A percentile compares a stretch with the other conserved stretches of the same genome.
These are phyloP conservation scores for Botryotinia calthae DNA, from an alignment of 2,329 filamentous ascomycete genomes.

Conservation along the genomic window DNA sequence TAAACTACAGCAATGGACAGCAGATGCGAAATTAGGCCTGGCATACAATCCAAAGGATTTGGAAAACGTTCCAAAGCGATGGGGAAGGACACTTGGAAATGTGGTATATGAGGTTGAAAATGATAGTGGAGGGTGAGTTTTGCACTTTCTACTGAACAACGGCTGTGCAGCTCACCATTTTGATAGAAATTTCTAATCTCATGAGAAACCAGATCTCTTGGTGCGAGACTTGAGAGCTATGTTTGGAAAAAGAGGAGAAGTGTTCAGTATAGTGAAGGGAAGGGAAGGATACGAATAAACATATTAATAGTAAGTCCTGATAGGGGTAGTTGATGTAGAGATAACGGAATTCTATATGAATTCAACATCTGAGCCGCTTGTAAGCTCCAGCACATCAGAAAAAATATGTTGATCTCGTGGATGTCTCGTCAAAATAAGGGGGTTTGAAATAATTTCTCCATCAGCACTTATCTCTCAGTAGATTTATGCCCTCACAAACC, in stretches of 20 bases:
- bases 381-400: neutral
- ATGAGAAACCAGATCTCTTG: neutral
- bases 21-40: neutral
- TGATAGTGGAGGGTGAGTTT: neutral
- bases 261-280: neutral
- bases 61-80: neutral
- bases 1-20: neutral
- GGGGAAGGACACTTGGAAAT: neutral
- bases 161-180: too few species aligned
- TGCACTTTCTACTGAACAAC: too few species aligned
- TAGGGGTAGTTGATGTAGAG: neutral
- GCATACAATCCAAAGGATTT: neutral
- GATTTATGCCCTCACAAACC: neutral
- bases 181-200: neutral
- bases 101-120: neutral
- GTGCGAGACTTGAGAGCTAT: neutral
- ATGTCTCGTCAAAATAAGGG: neutral
- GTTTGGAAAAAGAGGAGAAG: neutral
- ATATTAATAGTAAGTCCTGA: accelerated
- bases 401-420: neutral
- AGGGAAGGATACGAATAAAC: neutral
- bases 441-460: neutral
- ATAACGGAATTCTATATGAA: neutral
- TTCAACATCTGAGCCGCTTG: accelerated
- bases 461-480: neutral